phyloP scores from a whole-genome alignment of 306 rosid species.

The Lupinus albus region DNA sequence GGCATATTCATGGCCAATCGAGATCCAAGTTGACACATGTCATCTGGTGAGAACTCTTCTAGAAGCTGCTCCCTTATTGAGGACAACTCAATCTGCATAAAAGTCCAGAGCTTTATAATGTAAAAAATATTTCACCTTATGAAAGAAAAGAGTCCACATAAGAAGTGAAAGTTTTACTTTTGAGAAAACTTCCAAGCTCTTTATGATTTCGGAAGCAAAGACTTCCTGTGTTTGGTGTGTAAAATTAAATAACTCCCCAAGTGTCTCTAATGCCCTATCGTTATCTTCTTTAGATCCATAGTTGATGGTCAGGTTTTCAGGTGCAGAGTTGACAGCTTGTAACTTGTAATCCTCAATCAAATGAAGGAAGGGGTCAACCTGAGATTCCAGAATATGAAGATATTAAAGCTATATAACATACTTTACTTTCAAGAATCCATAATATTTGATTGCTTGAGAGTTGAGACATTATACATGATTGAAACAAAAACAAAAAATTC shows the following conservation, averaged over 20 bases:
- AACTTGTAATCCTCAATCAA: slow-evolving; percentile 73
- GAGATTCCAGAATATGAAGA: slow-evolving; percentile 38
- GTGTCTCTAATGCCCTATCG: slow-evolving; percentile 54
- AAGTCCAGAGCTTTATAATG: slow-evolving; percentile 23
- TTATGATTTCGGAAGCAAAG: slow-evolving; percentile 64
- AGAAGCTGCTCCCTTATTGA: slow-evolving; percentile 64
- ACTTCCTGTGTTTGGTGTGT: slow-evolving; percentile 58
- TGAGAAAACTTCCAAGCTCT: slow-evolving; percentile 60
- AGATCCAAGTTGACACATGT: slow-evolving; percentile 62
- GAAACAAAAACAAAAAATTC: slow-evolving; percentile 16
- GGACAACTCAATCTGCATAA: slow-evolving; percentile 62
- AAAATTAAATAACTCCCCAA: slow-evolving; percentile 50
- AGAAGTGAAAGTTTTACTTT: slow-evolving; percentile 53
- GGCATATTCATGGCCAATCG: slow-evolving; percentile 55
- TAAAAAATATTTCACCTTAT: slow-evolving; percentile 4
- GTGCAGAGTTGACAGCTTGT: slow-evolving; percentile 54
- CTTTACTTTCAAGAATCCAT: slow-evolving; percentile 24
- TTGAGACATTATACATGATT: slow-evolving; percentile 21
- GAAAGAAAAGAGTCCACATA: neutral
- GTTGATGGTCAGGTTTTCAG: slow-evolving; percentile 39
- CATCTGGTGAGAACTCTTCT: slow-evolving; percentile 67
- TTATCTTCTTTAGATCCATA: slow-evolving; percentile 89
- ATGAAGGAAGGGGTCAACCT: slow-evolving; percentile 84
- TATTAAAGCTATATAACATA: slow-evolving; percentile 15
- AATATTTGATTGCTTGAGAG: slow-evolving; percentile 28